Evolutionary conservation across 495 filamentous ascomycete species (phyloP).

Genomic region (Parachaetomium inaequale): DNA sequence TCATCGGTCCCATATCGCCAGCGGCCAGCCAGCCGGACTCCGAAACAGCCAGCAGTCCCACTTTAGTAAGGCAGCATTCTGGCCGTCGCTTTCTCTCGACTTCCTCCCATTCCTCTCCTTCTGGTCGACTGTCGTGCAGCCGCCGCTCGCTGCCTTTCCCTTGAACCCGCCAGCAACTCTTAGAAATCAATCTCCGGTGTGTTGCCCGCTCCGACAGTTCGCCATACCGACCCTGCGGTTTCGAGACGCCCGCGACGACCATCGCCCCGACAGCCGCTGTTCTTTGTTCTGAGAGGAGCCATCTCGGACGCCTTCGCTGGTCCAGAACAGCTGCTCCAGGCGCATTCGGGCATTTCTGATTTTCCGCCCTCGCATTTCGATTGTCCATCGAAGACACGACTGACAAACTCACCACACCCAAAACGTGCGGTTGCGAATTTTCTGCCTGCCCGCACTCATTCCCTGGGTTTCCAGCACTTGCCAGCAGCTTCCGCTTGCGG

Average conservation of each 20-base stretch:
- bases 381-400: neutral
- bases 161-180: neutral
- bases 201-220: neutral
- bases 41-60: neutral
- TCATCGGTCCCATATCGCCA: too few species aligned
- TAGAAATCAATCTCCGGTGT: neutral
- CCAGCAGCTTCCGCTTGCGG: neutral
- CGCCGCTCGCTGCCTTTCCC: conserved; percentile 10
- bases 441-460: neutral
- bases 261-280: conserved; percentile 15
- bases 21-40: too few species aligned
- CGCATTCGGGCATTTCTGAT: neutral
- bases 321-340: conserved; percentile 26
- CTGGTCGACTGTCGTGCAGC: neutral
- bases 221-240: neutral
- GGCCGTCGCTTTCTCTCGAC: neutral
- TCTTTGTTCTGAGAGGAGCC: conserved; percentile 27
- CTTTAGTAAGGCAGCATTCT: neutral
- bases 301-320: conserved; percentile 38
- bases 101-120: neutral
- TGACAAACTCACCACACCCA: too few species aligned
- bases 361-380: neutral
- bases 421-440: neutral
- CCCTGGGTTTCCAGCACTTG: neutral
- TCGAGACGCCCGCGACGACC: conserved; percentile 4